These are phyloP conservation scores for Eragrostis nindensis DNA, from an alignment of 176 grass and related monocot genomes.

Conservation along the genomic window DNA sequence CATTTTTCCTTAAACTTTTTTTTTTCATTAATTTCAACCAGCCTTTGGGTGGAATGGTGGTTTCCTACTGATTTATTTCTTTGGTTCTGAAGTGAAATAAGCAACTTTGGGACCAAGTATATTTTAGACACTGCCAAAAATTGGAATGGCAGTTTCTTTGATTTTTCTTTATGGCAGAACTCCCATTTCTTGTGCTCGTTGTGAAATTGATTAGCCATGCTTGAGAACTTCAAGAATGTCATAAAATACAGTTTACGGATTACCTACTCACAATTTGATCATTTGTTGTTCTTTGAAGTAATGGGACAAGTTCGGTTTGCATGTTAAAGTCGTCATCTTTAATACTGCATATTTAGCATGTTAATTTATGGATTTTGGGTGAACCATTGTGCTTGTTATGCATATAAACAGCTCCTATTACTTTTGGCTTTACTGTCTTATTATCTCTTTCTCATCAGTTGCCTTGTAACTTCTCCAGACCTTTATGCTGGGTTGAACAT, in stretches of 20 bases:
- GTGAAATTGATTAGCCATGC: neutral
- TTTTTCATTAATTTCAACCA: conserved; percentile 3
- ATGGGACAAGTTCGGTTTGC: neutral
- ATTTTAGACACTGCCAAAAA: neutral
- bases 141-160: neutral
- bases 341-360: neutral
- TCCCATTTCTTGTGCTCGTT: neutral
- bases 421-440: conserved; percentile 16
- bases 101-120: neutral
- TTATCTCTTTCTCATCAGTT: conserved; percentile 25
- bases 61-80: neutral
- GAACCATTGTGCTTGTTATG: neutral
- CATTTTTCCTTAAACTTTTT: neutral
- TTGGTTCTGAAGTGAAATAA: conserved; percentile 8
- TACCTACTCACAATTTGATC: neutral
- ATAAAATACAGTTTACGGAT: neutral
- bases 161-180: neutral
- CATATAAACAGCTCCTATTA: conserved; percentile 8
- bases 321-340: neutral
- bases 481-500: conserved; percentile 97
- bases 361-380: neutral
- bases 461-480: conserved; percentile 58
- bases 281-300: neutral
- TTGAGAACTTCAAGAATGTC: neutral
- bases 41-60: neutral